Evolutionary conservation across 306 rosid species (phyloP), one percentile per base, ranked within the genome.

Genomic region (Vicia villosa): DNA sequence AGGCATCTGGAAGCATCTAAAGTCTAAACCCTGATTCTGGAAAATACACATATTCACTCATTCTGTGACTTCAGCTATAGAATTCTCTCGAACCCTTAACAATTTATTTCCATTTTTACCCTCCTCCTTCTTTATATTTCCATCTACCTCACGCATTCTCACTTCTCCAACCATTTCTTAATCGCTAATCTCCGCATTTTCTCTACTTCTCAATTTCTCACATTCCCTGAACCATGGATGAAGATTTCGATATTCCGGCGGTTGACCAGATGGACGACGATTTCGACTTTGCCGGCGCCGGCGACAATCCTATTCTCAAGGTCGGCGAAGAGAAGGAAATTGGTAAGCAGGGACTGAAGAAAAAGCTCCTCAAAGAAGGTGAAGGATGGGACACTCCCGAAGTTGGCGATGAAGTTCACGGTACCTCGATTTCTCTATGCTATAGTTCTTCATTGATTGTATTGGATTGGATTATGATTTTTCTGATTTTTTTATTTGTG

Each of bases 281-380:
- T 57, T 85, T 88, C 37, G 96, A 81, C 79, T 80, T 89, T 50
- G 79, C 87, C 9, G 92, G 76, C 9, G 77, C 5, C 61, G 8
- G 13, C 13, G 86, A 69, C 4, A 11, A 3, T 19, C 56, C 72
- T 0, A 10, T 54, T 4, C 47, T 74, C 19, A 74, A 88, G 74
- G 95, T 90, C 5, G 98, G 98, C 4, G 98, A 90, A 74, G 98
- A 94, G 83, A 82, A 88, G 75, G 96, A 90, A 81, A 90, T 94
- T 84, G 97, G 98, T 0, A 65, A 24, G 9, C 89, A 77, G 28
- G 98, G 98, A 1, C 67, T 94, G 81, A 94, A 88, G 88, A 94
- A 94, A 92, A 88, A 87, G 84, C 96, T 94, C 10, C 71, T 94
- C 34, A 90, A 87, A 74, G 89, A 85, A 68, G 98, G 98, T 24